These are phyloP conservation scores for Stephania yunnanensis DNA, from an alignment of 164 flowering plant species.

Conservation along the genomic window DNA sequence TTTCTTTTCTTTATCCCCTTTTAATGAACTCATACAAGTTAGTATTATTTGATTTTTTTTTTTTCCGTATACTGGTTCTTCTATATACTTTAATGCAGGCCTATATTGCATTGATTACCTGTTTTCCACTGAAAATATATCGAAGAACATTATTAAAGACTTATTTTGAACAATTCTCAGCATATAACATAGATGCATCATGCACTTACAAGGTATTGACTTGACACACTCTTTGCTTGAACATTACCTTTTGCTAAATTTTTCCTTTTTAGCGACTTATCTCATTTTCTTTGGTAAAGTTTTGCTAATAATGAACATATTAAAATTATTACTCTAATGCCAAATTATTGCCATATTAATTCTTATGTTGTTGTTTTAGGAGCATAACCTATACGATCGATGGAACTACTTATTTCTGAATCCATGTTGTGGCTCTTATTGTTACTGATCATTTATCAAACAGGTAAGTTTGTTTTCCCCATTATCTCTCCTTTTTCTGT, in stretches of 20 bases:
- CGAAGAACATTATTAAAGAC: neutral
- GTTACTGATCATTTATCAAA: neutral
- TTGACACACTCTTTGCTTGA: neutral
- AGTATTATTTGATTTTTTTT: slow-evolving; percentile 15
- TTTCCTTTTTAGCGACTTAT: neutral
- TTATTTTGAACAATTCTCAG: neutral
- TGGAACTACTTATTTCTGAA: neutral
- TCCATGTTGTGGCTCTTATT: neutral
- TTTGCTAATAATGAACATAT: neutral
- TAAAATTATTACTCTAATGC: neutral
- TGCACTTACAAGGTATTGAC: neutral
- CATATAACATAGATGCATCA: neutral
- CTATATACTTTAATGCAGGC: slow-evolving; percentile 7
- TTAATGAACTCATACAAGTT: slow-evolving; percentile 17
- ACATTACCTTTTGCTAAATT: neutral
- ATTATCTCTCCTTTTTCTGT: neutral
- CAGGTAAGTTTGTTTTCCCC: neutral
- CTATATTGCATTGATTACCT: neutral
- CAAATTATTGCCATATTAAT: slow-evolving; percentile 1
- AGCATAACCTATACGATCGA: neutral
- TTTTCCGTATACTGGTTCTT: slow-evolving; percentile 9
- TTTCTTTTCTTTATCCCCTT: neutral
- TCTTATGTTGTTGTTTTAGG: neutral
- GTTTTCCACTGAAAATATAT: slow-evolving; percentile 6
- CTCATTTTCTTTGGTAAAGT: neutral